phyloP scores from a whole-genome alignment of 192 early-diverging fungal genomes.

The Coemansia sp. region DNA sequence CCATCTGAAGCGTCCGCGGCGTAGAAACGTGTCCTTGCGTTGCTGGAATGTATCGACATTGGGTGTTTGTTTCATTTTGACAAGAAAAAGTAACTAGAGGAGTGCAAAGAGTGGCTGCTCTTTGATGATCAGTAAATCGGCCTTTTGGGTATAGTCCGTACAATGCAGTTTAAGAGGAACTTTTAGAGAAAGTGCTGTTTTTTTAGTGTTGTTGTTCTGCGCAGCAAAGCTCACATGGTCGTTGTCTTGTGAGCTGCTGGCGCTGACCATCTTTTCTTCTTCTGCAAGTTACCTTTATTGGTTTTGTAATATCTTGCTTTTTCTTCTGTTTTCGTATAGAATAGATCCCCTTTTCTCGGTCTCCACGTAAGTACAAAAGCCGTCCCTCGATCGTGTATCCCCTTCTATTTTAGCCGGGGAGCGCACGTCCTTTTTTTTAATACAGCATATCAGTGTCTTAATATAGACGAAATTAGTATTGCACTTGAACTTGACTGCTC shows the following conservation, averaged over 20 bases:
- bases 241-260: background rate
- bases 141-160: background rate
- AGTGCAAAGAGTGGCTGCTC: background rate
- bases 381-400: conserved; percentile 2
- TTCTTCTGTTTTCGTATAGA: background rate
- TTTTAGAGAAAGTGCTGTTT: background rate
- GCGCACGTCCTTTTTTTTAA: background rate
- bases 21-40: conserved; percentile 48
- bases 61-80: conserved; percentile 24
- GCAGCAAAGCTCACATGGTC: background rate
- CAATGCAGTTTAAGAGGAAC: background rate
- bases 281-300: background rate
- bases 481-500: background rate
- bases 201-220: background rate
- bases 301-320: background rate
- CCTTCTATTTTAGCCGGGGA: background rate
- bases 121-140: background rate
- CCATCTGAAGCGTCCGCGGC: conserved; percentile 45
- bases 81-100: background rate
- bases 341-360: background rate
- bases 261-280: background rate
- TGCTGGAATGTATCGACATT: conserved; percentile 30
- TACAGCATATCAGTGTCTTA: background rate
- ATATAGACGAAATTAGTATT: background rate
- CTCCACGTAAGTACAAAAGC: background rate